Conservation (phyloP, 208 protist genomes). For the Leishmania major region DNA sequence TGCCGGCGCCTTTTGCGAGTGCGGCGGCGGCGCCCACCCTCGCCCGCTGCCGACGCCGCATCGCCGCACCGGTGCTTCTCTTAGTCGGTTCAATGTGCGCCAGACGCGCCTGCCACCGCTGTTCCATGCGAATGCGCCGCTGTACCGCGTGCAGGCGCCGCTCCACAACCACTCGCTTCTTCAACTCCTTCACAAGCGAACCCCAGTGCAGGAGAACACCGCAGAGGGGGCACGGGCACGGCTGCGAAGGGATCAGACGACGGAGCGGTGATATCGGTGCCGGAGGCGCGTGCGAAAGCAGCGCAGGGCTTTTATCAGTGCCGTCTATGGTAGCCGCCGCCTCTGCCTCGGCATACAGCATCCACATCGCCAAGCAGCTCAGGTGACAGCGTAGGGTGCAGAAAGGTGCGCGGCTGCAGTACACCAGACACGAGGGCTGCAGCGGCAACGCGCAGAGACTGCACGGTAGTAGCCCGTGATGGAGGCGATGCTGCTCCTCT, state of each 20-base stretch:
- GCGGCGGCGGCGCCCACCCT: background rate
- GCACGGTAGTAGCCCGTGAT: slow-evolving; percentile 56
- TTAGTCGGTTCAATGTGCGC: slow-evolving; percentile 22
- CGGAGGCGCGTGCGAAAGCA: slow-evolving; percentile 5
- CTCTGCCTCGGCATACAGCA: slow-evolving; percentile 35
- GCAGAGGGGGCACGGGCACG: slow-evolving; percentile 75
- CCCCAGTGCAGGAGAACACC: slow-evolving; percentile 66
- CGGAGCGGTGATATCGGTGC: slow-evolving; percentile 4
- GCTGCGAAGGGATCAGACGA: slow-evolving; percentile 19
- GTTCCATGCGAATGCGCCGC: slow-evolving; percentile 54
- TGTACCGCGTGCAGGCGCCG: slow-evolving; percentile 37
- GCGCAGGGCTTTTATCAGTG: background rate
- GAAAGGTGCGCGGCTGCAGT: slow-evolving; percentile 69
- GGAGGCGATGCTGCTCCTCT: slow-evolving; percentile 40
- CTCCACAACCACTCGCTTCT: slow-evolving; percentile 56
- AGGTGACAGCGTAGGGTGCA: slow-evolving; percentile 70
- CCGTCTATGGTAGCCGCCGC: background rate
- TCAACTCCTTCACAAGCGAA: slow-evolving; percentile 58
- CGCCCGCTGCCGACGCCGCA: background rate
- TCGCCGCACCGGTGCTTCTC: background rate
- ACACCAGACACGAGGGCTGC: slow-evolving; percentile 49
- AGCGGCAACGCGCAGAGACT: slow-evolving; percentile 78
- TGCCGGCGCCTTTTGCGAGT: background rate
- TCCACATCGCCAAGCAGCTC: slow-evolving; percentile 79
- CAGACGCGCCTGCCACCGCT: slow-evolving; percentile 42